phyloP scores from a whole-genome alignment of 2,329 filamentous ascomycete species.

The Arthrobotrys conoides region DNA sequence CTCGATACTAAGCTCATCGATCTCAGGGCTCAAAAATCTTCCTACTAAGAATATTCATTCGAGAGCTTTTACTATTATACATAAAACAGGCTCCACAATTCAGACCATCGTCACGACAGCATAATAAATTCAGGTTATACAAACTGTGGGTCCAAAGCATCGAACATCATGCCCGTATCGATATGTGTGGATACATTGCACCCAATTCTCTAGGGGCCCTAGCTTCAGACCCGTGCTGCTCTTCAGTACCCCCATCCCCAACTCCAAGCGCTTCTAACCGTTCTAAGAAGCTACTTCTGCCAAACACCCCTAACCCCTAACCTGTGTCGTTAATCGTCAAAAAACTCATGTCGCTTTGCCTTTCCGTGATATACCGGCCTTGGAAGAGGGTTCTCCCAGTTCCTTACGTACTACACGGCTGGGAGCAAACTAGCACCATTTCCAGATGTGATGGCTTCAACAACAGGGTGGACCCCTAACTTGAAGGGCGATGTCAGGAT shows the following conservation, averaged over 20 bases:
- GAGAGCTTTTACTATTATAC: not conserved
- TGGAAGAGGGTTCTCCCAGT: conserved; percentile 13
- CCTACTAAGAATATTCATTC: not conserved
- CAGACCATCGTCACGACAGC: conserved; percentile 6
- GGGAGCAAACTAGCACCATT: not conserved
- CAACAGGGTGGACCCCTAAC: conserved; percentile 29
- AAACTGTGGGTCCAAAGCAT: conserved; percentile 16
- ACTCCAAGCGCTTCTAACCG: conserved; percentile 38
- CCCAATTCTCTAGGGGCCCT: conserved; percentile 4
- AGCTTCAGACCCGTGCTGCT: conserved; percentile 7
- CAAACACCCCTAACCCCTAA: conserved; percentile 36
- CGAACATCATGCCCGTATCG: conserved; percentile 28
- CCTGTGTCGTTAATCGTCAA: conserved; percentile 32
- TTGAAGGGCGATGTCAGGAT: conserved; percentile 16
- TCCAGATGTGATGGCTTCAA: conserved; percentile 31
- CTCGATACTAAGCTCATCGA: not conserved
- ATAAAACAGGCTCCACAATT: not conserved
- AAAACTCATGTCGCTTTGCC: conserved; percentile 10
- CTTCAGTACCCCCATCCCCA: conserved; percentile 9
- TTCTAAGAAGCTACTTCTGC: conserved; percentile 48
- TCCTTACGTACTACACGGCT: conserved; percentile 33
- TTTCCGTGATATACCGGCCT: conserved; percentile 34
- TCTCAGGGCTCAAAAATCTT: not conserved
- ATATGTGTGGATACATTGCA: conserved; percentile 26
- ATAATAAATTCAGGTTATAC: conserved; percentile 17